A percentile compares a stretch with the other conserved stretches of the same genome.
phyloP scores from a whole-genome alignment of 495 filamentous ascomycete genomes.

The Neurospora hispaniola region DNA sequence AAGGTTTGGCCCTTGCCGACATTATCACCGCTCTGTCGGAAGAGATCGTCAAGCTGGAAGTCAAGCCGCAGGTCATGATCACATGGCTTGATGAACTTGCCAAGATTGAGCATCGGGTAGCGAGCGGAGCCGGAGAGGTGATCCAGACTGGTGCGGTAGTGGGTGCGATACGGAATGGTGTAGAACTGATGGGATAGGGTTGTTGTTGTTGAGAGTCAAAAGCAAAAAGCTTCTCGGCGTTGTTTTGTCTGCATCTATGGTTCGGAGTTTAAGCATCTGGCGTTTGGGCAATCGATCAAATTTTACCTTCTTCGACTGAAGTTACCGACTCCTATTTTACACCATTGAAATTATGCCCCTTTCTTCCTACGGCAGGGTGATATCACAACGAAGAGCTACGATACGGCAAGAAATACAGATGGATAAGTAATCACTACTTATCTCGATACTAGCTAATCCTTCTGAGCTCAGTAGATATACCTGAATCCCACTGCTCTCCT shows the following conservation, averaged over 20 bases:
- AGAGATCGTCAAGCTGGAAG: slow-evolving; percentile 71
- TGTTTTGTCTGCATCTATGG: not conserved
- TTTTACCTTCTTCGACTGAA: not conserved
- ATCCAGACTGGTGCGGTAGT: slow-evolving; percentile 90
- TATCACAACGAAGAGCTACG: not conserved
- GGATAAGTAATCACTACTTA: not conserved
- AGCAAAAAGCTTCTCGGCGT: not conserved
- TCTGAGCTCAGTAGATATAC: slow-evolving; percentile 8
- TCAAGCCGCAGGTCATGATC: slow-evolving; percentile 77
- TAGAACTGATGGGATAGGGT: slow-evolving; percentile 50
- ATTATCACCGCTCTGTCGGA: slow-evolving; percentile 79
- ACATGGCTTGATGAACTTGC: slow-evolving; percentile 86
- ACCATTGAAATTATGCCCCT: not conserved
- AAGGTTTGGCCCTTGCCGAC: slow-evolving; percentile 88
- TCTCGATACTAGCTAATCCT: not conserved
- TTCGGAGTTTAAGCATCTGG: not conserved
- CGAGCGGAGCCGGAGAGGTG: slow-evolving; percentile 77
- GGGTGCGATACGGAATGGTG: slow-evolving; percentile 78
- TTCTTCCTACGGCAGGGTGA: not conserved
- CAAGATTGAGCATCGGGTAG: slow-evolving; percentile 83
- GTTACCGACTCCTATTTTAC: not conserved
- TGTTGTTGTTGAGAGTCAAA: not conserved
- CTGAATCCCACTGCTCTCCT: slow-evolving; percentile 9
- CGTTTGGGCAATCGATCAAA: not conserved
- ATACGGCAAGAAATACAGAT: not conserved